Evolutionary conservation across 306 rosid genomes (phyloP), one percentile per base, ranked within the genome.

Genomic region (Calophaca sinica): DNA sequence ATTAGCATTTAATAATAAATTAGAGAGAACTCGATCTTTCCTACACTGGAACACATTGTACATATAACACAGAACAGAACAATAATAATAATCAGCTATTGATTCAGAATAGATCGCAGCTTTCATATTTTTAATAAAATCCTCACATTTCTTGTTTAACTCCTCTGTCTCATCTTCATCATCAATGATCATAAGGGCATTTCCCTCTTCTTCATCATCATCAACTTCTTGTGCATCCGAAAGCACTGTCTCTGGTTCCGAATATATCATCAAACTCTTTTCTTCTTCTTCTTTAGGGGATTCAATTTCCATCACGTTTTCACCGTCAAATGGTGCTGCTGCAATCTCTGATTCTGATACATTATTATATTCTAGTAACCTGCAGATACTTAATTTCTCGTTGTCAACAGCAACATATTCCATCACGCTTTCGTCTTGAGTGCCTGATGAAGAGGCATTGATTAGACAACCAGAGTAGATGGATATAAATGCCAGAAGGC

Each of bases 121-220:
- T 80, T 80, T 93, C 88, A 88, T 75, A 78, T 52, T 91, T 66
- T 82, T 84, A 2, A 93, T 93, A 44, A 93, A 93, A 14, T 91
- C 97, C 8, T 93, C 98, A 80, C 90, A 91, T 76, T 78, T 89
- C 86, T 77, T 85, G 78, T 93, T 89, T 20, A 93, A 83, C 75
- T 93, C 97, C 55, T 93, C 96, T 31, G 77, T 62, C 35, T 29
- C 8, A 2, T 58, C 45, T 38, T 38, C 50, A 13, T 38, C 82
- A 70, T 82, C 50, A 38, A 20, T 20, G 26, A 20, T 20, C 26
- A 20, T 20, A 20, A 20, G 26, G 26, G 42, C 42, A 38, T 38
- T 38, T 38, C 26, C 26, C 26, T 20, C 26, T 20, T 20, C 26
- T 0, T 20, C 26, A 20, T 20, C 26, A 20, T 46, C 48, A 5